A percentile compares a stretch with the other conserved stretches of the same genome.
Conservation (phyloP, 768 basidiomycete species). For the Boletus pseudopeckii region DNA sequence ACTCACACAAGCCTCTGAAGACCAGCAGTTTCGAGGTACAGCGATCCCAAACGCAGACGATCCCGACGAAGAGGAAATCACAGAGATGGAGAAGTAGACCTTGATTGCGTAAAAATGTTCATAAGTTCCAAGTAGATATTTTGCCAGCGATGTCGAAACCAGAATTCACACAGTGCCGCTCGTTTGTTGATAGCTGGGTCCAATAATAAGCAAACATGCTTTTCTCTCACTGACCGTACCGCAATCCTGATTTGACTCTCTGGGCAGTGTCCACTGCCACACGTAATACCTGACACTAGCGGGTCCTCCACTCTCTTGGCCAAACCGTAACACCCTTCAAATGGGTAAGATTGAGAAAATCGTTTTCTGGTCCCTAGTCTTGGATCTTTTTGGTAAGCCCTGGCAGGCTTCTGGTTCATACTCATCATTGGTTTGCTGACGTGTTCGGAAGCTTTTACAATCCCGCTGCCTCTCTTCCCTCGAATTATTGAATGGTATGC, state of each 20-base stretch:
- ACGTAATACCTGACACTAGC: not conserved
- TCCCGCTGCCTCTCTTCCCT: slow-evolving; percentile 96
- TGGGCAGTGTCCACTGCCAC: not conserved
- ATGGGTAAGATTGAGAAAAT: slow-evolving; percentile 74
- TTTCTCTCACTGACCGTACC: not conserved
- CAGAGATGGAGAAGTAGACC: slow-evolving; percentile 5
- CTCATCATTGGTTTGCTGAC: slow-evolving; percentile 6
- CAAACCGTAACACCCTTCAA: slow-evolving; percentile 1
- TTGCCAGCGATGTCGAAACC: not conserved
- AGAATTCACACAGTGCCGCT: not conserved
- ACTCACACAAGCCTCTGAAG: slow-evolving; percentile 73
- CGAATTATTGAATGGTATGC: slow-evolving; percentile 94
- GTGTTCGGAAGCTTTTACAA: slow-evolving; percentile 70
- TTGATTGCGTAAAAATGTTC: not conserved
- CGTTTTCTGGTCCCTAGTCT: slow-evolving; percentile 85
- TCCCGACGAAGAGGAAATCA: slow-evolving; percentile 16
- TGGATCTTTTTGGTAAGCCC: slow-evolving; percentile 73
- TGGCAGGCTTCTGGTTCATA: not conserved
- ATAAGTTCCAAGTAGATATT: not conserved
- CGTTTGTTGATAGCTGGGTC: not conserved
- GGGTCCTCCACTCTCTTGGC: not conserved
- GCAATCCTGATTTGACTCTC: not conserved
- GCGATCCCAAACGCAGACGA: slow-evolving; percentile 24
- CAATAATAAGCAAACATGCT: not conserved
- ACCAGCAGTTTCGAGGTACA: slow-evolving; percentile 74